Base-by-base conservation (phyloP, 345 rosid species). In the Garcia nutans region DNA sequence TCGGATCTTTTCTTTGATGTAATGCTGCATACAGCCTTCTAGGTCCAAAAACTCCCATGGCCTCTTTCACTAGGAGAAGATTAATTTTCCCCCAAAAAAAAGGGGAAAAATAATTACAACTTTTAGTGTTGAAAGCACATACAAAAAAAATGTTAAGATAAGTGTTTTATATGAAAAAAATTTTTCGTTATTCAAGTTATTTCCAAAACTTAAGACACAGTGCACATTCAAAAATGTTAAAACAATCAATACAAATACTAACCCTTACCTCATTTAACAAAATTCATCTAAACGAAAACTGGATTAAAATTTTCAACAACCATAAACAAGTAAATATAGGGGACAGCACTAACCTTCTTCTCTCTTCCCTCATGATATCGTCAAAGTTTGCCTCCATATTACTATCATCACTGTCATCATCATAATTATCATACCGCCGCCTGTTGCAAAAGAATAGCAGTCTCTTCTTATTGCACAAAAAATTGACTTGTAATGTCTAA, bases 351-450 rank as follows among this genome's bases (percentile, higher is more conserved):
- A 76, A 96, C 99, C 99, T 96, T 78, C 86, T 61, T 71, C 63
- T 84, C 81, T 96, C 99, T 79, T 96, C 98, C 79, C 26, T 71
- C 90, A 81, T 66, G 52, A 93, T 92, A 68, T 96, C 99, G 0
- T 88, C 97, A 56, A 81, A 96, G 72, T 85, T 85, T 45, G 97
- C 97, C 83, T 93, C 99, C 99, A 93, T 96, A 85, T 88, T 85
- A 70, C 88, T 74, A 68, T 82, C 89, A 73, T 89, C 92, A 66
- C 82, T 89, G 13, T 88, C 91, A 22, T 88, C 89, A 66, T 82
- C 86, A 54, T 54, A 54, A 19, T 15, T 76, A 16, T 47, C 80
- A 77, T n/a, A 85, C 70, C 80, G 82, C 7, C 77, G 33, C 7
- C 82, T 81, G 5, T 89, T 88, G 88, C 75, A 82, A 64, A 66